Conservation (phyloP, 2,329 filamentous ascomycete genomes). For the Alternaria sp. region DNA sequence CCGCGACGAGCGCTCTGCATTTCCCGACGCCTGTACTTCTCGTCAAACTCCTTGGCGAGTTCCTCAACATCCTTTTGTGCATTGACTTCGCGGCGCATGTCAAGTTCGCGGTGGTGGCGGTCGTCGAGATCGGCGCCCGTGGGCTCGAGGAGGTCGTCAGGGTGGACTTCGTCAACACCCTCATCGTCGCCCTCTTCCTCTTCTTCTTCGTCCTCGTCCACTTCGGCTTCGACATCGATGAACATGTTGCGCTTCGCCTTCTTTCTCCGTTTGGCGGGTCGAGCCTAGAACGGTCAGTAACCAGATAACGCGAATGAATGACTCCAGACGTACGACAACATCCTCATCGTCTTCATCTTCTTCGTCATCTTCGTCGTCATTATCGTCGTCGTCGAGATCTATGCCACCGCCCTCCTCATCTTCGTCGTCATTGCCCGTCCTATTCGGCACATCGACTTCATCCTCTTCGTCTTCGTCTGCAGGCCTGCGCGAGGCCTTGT, state of each 20-base stretch:
- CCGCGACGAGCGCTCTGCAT: slow-evolving; percentile 44
- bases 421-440: slow-evolving; percentile 53
- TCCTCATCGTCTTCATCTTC: slow-evolving; percentile 71
- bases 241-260: slow-evolving; percentile 81
- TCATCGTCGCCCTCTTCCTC: slow-evolving; percentile 83
- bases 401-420: slow-evolving; percentile 63
- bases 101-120: slow-evolving; percentile 89
- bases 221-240: slow-evolving; percentile 97
- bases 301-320: slow-evolving; percentile 3
- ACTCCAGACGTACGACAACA: slow-evolving; percentile 37
- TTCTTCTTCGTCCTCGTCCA: slow-evolving; percentile 86
- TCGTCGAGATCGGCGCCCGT: slow-evolving; percentile 85
- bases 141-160: slow-evolving; percentile 83
- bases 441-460: slow-evolving; percentile 45
- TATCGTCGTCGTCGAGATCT: slow-evolving; percentile 64
- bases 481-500: slow-evolving; percentile 39
- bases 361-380: slow-evolving; percentile 66
- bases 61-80: slow-evolving; percentile 92
- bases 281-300: slow-evolving; percentile 58
- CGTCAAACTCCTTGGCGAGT: slow-evolving; percentile 79
- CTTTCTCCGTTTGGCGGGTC: slow-evolving; percentile 81
- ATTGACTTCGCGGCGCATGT: slow-evolving; percentile 87
- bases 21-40: slow-evolving; percentile 81
- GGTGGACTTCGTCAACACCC: slow-evolving; percentile 88
- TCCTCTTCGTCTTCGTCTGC: slow-evolving; percentile 51